Evolutionary conservation across 2,329 filamentous ascomycete genomes (phyloP), one percentile per base, ranked within the genome.

Genomic region (Diaporthe velutina): DNA sequence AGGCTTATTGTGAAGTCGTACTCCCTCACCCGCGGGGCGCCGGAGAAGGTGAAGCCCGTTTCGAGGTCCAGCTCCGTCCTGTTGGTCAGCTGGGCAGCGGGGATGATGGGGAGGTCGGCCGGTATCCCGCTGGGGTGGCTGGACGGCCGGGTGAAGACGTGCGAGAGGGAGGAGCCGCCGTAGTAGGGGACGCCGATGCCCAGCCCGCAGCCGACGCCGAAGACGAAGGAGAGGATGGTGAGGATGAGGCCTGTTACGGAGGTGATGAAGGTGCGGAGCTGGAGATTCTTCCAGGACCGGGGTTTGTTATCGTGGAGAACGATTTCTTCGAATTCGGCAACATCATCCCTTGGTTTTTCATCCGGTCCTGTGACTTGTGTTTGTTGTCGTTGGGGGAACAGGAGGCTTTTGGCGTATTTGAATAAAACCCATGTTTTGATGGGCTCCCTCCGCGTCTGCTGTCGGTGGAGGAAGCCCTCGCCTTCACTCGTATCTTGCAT

Each of bases 1-100:
- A 81, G 79, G 19, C 80, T 77, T 54, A 84, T 79, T 77, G 83
- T 80, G 76, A 84, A 82, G 12, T 77, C 76, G 68, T 80, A 84
- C 38, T 83, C 80, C 35, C 83, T 79, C 6, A 79, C 73, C 3
- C 30, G 73, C 1, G 79, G 57, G 38, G 66, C 42, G 4, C 50
- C 50, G 4, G 74, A 68, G 9, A 77, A 64, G 12, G 38, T 40
- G 64, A 84, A 83, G 17, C 57, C 78, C 0, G 79, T 82, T 3
- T 77, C 61, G 17, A 83, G 79, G 40, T 66, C 40, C 22, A 76
- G 74, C 57, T 77, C 75, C 48, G 67, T 55, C 19, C 68, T 48
- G 70, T 77, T 78, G 68, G 54, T 45, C 52, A 77, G 76, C 38
- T 75, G 70, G 17, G 42, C 28, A 22, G 75, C 76, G 15, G 77